Base-by-base conservation (phyloP, 306 rosid species). In the Phaseolus lunatus region DNA sequence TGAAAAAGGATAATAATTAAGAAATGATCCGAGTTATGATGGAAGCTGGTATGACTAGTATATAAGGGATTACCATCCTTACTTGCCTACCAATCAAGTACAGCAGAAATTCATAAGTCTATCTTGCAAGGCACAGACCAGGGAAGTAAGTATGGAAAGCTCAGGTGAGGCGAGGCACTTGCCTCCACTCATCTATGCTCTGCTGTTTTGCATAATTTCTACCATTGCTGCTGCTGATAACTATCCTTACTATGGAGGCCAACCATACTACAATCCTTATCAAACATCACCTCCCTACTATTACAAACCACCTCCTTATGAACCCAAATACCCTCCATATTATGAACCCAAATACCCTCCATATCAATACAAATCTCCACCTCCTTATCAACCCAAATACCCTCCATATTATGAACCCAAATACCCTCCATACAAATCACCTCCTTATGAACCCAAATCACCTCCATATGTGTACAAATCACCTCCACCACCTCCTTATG, bases 121-220 rank as follows among this genome's bases (percentile, higher is more conserved):
- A 45, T 45, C 26, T 22, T 5, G n/a, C 2, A 49, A 49, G 6
- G 13, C 7, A 77, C 11, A 11, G 65, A 56, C n/a, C 4, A 37
- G n/a, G 9, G 31, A 9, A 27, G 33, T 22, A 66, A 52, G 0
- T 5, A 48, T 88, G 90, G 76, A 80, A 64, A 70, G 39, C 26
- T 64, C 57, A 50, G 52, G 18, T 22, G 76, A 64, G 69, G 37
- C 67, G 63, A 78, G 85, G 88, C 88, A 76, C 4, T 79, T 75
- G 92, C 82, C 90, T 78, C 80, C 12, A 18, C 71, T 86, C 70
- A 66, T 85, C 45, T 81, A 27, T 39, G 88, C 81, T 31, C 5
- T 83, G n/a, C 72, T 78, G 29, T 48, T 89, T 27, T 83, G 82
- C 78, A 52, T 89, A 37, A 50, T 79, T 56, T 81, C 85, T 27